phyloP scores from a whole-genome alignment of 2,329 filamentous ascomycete species.

The Capronia coronata region DNA sequence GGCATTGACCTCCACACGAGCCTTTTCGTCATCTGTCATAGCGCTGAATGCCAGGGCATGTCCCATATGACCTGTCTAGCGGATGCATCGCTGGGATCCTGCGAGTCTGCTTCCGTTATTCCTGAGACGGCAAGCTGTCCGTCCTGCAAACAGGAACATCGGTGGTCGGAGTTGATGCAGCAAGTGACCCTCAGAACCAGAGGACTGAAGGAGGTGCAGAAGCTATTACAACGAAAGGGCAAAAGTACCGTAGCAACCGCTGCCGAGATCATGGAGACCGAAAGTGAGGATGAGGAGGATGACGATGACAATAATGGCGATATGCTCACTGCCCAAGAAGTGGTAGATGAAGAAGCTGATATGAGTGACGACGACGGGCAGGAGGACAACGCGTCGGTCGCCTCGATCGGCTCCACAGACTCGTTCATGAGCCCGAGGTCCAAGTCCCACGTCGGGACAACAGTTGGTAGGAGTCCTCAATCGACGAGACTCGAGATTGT shows the following conservation, averaged over 20 bases:
- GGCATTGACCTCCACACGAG: conserved; percentile 35
- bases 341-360: conserved; percentile 19
- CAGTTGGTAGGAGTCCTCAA: background rate
- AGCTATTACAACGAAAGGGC: conserved; percentile 50
- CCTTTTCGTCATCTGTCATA: conserved; percentile 48
- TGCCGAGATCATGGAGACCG: conserved; percentile 23
- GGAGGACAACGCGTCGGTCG: conserved; percentile 29
- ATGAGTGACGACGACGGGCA: conserved; percentile 13
- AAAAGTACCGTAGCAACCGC: conserved; percentile 31
- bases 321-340: conserved; percentile 7
- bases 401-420: conserved; percentile 27
- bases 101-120: conserved; percentile 46
- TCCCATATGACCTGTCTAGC: conserved; percentile 55
- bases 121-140: conserved; percentile 68
- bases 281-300: conserved; percentile 22
- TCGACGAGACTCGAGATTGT: conserved; percentile 36
- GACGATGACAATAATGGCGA: conserved; percentile 21
- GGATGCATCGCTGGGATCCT: conserved; percentile 43
- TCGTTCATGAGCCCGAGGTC: conserved; percentile 11
- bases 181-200: conserved; percentile 70
- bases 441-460: conserved; percentile 2
- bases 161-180: conserved; percentile 74
- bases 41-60: conserved; percentile 41
- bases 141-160: conserved; percentile 54
- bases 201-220: conserved; percentile 62